Conservation (phyloP, 441 rosid species). For the Populus hybrid region DNA sequence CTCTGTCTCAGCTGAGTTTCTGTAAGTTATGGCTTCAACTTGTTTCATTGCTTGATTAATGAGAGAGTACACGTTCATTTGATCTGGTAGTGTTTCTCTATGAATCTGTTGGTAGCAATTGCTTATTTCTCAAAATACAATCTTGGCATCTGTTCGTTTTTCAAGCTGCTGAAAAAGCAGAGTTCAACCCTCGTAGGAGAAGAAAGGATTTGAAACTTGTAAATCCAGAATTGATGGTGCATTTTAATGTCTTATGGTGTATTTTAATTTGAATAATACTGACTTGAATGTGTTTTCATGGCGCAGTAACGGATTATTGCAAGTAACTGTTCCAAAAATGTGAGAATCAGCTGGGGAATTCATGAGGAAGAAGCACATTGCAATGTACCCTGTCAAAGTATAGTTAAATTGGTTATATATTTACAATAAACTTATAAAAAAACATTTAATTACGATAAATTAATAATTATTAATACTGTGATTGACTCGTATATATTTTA, state of each 20-base stretch:
- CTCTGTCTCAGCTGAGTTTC: slow-evolving; percentile 57
- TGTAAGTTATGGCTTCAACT: slow-evolving; percentile 38
- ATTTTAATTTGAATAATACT: no score
- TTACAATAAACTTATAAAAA: background rate
- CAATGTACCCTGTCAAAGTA: no score
- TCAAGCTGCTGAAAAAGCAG: background rate
- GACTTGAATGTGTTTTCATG: background rate
- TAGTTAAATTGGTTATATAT: no score
- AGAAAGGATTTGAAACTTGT: background rate
- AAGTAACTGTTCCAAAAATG: background rate
- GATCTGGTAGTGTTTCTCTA: no score
- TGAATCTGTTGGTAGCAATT: no score
- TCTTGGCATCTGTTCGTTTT: background rate
- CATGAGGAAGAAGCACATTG: background rate
- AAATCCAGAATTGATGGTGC: background rate
- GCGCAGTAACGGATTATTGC: background rate
- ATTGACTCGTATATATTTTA: no score
- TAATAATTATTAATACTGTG: no score
- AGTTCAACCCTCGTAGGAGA: background rate
- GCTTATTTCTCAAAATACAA: background rate
- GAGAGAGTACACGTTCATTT: background rate
- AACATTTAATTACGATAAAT: no score
- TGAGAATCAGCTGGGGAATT: background rate
- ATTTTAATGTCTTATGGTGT: no score
- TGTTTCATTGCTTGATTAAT: background rate